A percentile compares a stretch with the other conserved stretches of the same genome.
phyloP scores from a whole-genome alignment of 2,329 filamentous ascomycete genomes.

The Aspergillus floridensis region DNA sequence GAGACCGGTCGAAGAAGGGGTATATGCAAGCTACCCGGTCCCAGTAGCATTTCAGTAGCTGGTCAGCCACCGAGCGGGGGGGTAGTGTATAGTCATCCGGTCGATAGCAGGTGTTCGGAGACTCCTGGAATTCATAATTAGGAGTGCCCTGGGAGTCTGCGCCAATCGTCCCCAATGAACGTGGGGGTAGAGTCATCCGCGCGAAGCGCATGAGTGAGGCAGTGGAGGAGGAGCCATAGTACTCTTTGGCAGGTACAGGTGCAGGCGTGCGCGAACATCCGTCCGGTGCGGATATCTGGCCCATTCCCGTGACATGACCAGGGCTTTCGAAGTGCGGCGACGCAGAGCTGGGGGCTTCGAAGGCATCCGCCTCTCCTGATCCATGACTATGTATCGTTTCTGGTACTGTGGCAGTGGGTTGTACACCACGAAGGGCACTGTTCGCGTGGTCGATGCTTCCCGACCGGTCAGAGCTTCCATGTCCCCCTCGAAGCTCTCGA shows the following conservation, averaged over 20 bases:
- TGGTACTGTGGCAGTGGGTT: background rate
- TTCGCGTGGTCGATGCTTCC: too few species aligned
- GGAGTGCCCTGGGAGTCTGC: slow-evolving; percentile 4
- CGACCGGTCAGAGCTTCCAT: too few species aligned
- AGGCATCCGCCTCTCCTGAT: background rate
- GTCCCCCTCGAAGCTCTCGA: too few species aligned
- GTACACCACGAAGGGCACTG: too few species aligned
- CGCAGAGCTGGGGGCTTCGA: background rate
- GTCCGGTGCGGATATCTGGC: slow-evolving; percentile 36
- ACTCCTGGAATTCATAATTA: slow-evolving; percentile 12
- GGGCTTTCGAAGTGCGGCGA: slow-evolving; percentile 2
- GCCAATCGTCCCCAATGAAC: background rate
- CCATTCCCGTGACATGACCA: slow-evolving; percentile 37
- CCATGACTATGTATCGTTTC: background rate
- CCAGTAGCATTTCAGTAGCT: slow-evolving; percentile 42
- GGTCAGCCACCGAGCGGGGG: slow-evolving; percentile 43
- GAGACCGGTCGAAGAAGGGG: slow-evolving; percentile 44
- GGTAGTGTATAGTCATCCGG: slow-evolving; percentile 40
- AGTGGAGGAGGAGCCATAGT: slow-evolving; percentile 42
- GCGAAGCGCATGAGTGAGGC: slow-evolving; percentile 44
- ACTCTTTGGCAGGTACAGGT: slow-evolving; percentile 25
- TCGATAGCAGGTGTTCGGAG: slow-evolving; percentile 16
- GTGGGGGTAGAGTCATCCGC: slow-evolving; percentile 24
- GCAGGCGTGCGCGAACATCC: slow-evolving; percentile 17
- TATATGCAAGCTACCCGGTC: slow-evolving; percentile 44